Percentiles rank a stretch among this genome's conserved stretches.
phyloP scores from a whole-genome alignment of 257 asterid species.

The Linderniella brevidens region DNA sequence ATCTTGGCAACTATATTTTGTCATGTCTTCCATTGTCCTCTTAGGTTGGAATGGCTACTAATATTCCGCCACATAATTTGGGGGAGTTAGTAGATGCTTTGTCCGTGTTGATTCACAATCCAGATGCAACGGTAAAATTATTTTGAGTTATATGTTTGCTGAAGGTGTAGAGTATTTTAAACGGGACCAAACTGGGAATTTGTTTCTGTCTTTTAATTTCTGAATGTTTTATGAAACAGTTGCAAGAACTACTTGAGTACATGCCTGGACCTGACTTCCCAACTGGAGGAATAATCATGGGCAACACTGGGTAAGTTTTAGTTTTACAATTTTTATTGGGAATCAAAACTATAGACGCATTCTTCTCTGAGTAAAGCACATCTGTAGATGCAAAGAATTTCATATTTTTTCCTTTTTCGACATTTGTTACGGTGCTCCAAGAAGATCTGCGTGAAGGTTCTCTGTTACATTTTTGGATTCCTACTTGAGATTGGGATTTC shows the following conservation, averaged over 20 bases:
- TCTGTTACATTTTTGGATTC: no score
- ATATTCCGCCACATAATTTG: constrained; percentile 97
- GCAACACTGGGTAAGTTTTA: constrained; percentile 65
- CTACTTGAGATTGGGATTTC: no score
- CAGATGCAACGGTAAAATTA: constrained; percentile 85
- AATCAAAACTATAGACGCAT: not conserved
- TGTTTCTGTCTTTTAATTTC: not conserved
- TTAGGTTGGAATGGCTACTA: constrained; percentile 99
- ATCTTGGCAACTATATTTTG: constrained; percentile 5
- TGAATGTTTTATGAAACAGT: constrained; percentile 20
- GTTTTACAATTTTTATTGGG: constrained; percentile 2
- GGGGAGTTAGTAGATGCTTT: constrained; percentile 96
- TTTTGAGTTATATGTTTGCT: constrained; percentile 1
- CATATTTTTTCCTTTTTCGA: no score
- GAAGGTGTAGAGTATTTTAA: constrained; percentile 5
- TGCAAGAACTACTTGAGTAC: constrained; percentile 92
- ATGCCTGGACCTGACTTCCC: constrained; percentile 99
- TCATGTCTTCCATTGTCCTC: constrained; percentile 10
- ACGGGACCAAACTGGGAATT: constrained; percentile 7
- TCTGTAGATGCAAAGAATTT: no score
- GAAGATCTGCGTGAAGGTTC: no score
- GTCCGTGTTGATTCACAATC: constrained; percentile 75
- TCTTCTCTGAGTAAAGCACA: not conserved
- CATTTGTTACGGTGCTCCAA: no score
- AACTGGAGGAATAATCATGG: constrained; percentile 95